phyloP scores from a whole-genome alignment of 192 early-diverging fungal genomes.

The Backusella morwellensis region DNA sequence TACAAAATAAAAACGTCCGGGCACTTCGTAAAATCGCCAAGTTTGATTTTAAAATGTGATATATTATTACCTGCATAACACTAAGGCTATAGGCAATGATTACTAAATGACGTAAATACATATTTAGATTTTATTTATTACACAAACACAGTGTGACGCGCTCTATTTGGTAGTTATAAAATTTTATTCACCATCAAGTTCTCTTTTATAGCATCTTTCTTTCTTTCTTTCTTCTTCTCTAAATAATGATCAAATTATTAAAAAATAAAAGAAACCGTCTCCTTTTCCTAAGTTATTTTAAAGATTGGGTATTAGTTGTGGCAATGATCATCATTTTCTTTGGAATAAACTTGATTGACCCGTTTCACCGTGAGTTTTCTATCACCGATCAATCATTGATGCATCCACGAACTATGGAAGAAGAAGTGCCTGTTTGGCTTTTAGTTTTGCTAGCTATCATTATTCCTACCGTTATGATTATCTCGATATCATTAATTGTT shows the following conservation, averaged over 20 bases:
- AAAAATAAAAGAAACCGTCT: slow-evolving; percentile 3
- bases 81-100: too few species aligned
- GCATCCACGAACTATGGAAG: slow-evolving; percentile 46
- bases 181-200: too few species aligned
- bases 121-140: too few species aligned
- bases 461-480: slow-evolving; percentile 34
- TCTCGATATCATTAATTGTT: slow-evolving; percentile 20
- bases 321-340: slow-evolving; percentile 56
- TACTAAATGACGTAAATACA: too few species aligned
- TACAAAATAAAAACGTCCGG: too few species aligned
- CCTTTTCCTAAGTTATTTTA: slow-evolving; percentile 30
- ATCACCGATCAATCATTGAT: slow-evolving; percentile 67
- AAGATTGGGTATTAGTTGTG: slow-evolving; percentile 49
- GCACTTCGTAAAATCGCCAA: too few species aligned
- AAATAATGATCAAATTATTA: background rate
- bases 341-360: slow-evolving; percentile 51
- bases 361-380: slow-evolving; percentile 74
- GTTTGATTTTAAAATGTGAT: too few species aligned
- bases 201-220: too few species aligned
- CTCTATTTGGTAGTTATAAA: too few species aligned
- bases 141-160: too few species aligned
- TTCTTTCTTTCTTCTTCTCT: background rate
- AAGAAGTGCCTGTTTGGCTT: slow-evolving; percentile 46
- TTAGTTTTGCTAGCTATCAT: slow-evolving; percentile 32
- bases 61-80: too few species aligned